Evolutionary conservation across 1,284 basidiomycete species (phyloP).

Genomic region (Naganishia liquefaciens): DNA sequence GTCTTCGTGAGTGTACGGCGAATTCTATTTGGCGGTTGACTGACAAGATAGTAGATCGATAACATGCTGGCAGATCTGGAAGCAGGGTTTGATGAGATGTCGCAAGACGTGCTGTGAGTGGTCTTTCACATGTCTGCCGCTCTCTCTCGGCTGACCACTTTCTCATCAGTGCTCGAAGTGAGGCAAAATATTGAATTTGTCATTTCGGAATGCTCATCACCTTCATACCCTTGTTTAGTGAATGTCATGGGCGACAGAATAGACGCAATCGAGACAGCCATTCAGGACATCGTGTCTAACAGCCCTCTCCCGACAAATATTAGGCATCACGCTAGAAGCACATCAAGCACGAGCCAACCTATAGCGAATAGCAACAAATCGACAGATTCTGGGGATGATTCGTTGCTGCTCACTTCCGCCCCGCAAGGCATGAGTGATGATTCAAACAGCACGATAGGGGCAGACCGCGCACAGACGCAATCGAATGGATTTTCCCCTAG

Average conservation of each 20-base stretch:
- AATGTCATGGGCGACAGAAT: conserved; percentile 52
- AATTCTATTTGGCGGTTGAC: not conserved
- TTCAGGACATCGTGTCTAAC: conserved; percentile 48
- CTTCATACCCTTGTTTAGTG: conserved; percentile 38
- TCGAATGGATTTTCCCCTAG: too few relatives aligned
- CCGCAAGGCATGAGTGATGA: conserved; percentile 24
- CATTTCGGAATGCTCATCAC: not conserved
- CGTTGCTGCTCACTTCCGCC: conserved; percentile 6
- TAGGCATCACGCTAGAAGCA: too few relatives aligned
- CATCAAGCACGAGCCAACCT: not conserved
- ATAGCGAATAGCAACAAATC: not conserved
- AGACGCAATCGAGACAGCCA: conserved; percentile 51
- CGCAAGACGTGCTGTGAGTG: conserved; percentile 51
- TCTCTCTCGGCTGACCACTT: not conserved
- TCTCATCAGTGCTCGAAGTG: conserved; percentile 40
- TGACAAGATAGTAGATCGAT: conserved; percentile 45
- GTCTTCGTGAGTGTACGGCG: conserved; percentile 30
- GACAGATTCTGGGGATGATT: conserved; percentile 2
- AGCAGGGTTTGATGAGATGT: conserved; percentile 52
- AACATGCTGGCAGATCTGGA: conserved; percentile 49
- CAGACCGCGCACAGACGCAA: not conserved
- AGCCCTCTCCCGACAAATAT: conserved; percentile 35
- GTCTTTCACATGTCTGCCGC: not conserved
- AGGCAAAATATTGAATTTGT: conserved; percentile 6
- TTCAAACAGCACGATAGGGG: conserved; percentile 14